Percentiles rank a stretch among this genome's conserved stretches.
Evolutionary conservation across 177 flowering plant genomes (phyloP).

Genomic region (Vitis hybrid): DNA sequence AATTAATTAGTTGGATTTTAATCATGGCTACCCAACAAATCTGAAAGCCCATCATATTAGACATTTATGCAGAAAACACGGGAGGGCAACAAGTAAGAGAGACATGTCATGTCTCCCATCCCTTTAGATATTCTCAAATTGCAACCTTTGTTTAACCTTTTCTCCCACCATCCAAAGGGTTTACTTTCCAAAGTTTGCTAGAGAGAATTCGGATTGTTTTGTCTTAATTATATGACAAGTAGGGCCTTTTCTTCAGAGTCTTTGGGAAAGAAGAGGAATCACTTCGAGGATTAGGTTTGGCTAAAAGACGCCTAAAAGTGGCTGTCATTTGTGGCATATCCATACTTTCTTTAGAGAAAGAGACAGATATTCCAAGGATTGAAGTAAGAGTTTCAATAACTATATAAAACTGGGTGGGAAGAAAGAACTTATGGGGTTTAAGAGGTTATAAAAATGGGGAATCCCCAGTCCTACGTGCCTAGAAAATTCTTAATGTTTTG

Average conservation of each 20-base stretch:
- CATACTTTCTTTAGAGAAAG: slow-evolving; percentile 1
- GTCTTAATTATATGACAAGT: background rate
- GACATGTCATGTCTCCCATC: background rate
- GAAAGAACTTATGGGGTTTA: background rate
- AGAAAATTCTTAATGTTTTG: slow-evolving; percentile 1
- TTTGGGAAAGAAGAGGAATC: slow-evolving; percentile 12
- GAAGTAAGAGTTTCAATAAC: background rate
- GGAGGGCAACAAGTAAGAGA: too few relatives aligned
- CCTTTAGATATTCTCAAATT: background rate
- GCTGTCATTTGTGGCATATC: background rate
- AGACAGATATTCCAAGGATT: slow-evolving; percentile 10
- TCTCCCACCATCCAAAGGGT: background rate
- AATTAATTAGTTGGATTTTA: background rate
- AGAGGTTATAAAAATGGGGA: background rate
- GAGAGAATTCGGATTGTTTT: slow-evolving; percentile 9
- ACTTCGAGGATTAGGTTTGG: slow-evolving; percentile 14
- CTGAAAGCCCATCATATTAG: background rate
- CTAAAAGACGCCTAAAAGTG: slow-evolving; percentile 10
- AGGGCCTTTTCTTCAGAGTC: too few relatives aligned
- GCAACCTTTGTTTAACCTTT: slow-evolving; percentile 3
- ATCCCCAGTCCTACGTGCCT: background rate
- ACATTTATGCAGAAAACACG: background rate
- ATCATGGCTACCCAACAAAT: background rate
- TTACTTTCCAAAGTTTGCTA: slow-evolving; percentile 1
- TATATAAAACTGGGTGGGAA: slow-evolving; percentile 3